These are phyloP conservation scores for Paracorniculantispora psalliotae DNA, from an alignment of 2,329 filamentous ascomycete genomes.

Conservation along the genomic window DNA sequence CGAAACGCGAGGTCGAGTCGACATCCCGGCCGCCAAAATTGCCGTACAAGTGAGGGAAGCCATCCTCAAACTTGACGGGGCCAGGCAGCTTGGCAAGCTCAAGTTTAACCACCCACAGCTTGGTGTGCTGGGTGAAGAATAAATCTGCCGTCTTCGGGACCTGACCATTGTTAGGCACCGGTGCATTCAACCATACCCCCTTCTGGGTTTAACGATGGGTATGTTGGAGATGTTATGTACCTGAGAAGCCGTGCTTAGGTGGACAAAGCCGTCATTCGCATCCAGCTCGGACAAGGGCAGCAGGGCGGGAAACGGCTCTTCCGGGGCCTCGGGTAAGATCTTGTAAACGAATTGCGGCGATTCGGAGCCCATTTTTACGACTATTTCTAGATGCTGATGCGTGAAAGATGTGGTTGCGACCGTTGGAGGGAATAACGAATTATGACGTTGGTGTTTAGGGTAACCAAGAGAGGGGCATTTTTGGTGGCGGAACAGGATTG, in stretches of 20 bases:
- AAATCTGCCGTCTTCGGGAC: constrained; percentile 40
- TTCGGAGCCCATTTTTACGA: constrained; percentile 24
- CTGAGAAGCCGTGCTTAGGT: constrained; percentile 54
- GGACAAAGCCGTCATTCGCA: constrained; percentile 55
- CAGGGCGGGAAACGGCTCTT: constrained; percentile 45
- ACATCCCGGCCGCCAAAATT: constrained; percentile 52
- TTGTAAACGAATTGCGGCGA: constrained; percentile 52
- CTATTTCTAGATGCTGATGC: neutral
- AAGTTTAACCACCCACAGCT: constrained; percentile 51
- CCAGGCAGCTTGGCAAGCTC: constrained; percentile 40
- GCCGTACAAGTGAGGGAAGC: constrained; percentile 56
- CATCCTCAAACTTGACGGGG: constrained; percentile 50
- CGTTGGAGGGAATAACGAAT: neutral
- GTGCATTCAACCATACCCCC: neutral
- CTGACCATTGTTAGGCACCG: constrained; percentile 25
- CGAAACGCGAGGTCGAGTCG: constrained; percentile 41
- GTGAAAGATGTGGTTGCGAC: neutral
- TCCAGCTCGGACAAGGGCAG: constrained; percentile 58
- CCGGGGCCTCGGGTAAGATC: constrained; percentile 50
- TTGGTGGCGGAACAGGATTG: neutral
- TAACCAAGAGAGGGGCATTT: neutral
- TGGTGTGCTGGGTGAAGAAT: constrained; percentile 36
- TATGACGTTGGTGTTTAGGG: constrained; percentile 9
- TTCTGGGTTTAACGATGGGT: neutral
- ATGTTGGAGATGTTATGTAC: constrained; percentile 26